These are phyloP conservation scores for Phytophthora chlamydospora DNA, from an alignment of 352 stramenopile species.

Conservation along the genomic window DNA sequence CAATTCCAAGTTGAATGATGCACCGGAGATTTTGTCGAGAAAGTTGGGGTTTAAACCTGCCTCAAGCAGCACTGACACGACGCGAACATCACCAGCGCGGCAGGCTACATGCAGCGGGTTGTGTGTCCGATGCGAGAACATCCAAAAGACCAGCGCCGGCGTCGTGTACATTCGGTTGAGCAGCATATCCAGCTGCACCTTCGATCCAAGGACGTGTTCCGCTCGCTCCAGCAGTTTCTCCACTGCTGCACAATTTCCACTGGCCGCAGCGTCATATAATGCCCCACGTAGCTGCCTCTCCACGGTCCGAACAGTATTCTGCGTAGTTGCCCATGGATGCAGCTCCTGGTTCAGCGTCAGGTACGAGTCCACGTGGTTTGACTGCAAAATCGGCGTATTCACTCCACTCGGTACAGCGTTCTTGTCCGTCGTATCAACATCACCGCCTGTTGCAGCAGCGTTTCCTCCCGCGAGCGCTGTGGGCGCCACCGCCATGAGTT, in stretches of 20 bases:
- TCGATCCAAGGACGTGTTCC: slow-evolving; percentile 62
- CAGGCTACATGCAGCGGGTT: slow-evolving; percentile 83
- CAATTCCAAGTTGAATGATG: slow-evolving; percentile 59
- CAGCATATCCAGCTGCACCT: slow-evolving; percentile 64
- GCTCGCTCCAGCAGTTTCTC: slow-evolving; percentile 55
- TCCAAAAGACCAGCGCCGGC: slow-evolving; percentile 57
- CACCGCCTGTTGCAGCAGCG: not conserved
- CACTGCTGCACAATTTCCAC: slow-evolving; percentile 48
- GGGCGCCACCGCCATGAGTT: slow-evolving; percentile 35
- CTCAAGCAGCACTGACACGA: slow-evolving; percentile 62
- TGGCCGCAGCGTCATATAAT: slow-evolving; percentile 56
- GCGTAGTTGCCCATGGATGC: slow-evolving; percentile 34
- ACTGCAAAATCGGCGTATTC: slow-evolving; percentile 43
- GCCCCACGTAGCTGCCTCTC: slow-evolving; percentile 54
- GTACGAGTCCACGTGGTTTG: slow-evolving; percentile 47
- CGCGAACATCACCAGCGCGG: slow-evolving; percentile 58
- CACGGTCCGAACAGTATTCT: slow-evolving; percentile 42
- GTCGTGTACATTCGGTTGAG: slow-evolving; percentile 80
- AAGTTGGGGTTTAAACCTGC: slow-evolving; percentile 75
- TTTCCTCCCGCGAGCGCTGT: slow-evolving; percentile 19
- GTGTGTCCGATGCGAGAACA: slow-evolving; percentile 69
- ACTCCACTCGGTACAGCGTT: slow-evolving; percentile 17
- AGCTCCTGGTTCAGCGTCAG: slow-evolving; percentile 50
- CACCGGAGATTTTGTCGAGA: slow-evolving; percentile 79
- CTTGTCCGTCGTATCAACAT: slow-evolving; percentile 9